Percentiles rank a stretch among this genome's conserved stretches.
Conservation (phyloP, 2,329 filamentous ascomycete genomes). For the Myrmaecium sp. region DNA sequence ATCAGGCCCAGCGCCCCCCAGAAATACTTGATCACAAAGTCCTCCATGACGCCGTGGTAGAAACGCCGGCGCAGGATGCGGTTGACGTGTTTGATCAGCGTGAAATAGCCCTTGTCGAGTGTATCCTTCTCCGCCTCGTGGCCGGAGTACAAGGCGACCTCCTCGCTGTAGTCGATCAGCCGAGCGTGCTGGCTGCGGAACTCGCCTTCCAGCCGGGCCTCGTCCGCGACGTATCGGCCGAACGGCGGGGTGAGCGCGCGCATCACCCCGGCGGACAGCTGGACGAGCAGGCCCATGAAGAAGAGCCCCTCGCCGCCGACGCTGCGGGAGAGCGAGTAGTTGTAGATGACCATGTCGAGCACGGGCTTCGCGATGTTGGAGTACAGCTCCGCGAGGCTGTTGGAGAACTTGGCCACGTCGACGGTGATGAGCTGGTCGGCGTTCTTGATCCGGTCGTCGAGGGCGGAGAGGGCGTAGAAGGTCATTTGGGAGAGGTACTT, state of each 20-base stretch:
- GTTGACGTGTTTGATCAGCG: slow-evolving; percentile 97
- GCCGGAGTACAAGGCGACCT: slow-evolving; percentile 80
- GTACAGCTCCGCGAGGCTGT: slow-evolving; percentile 85
- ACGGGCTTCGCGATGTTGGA: slow-evolving; percentile 91
- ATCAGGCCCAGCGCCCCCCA: slow-evolving; percentile 88
- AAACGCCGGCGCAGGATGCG: slow-evolving; percentile 77
- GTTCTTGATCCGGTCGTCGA: slow-evolving; percentile 97
- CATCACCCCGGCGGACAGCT: slow-evolving; percentile 86
- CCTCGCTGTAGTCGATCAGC: slow-evolving; percentile 89
- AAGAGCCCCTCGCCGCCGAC: slow-evolving; percentile 95
- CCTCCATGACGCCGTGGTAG: slow-evolving; percentile 98
- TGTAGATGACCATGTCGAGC: slow-evolving; percentile 93
- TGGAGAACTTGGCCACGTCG: slow-evolving; percentile 91
- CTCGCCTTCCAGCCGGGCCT: slow-evolving; percentile 84
- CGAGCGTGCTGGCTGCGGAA: slow-evolving; percentile 91
- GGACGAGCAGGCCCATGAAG: slow-evolving; percentile 86
- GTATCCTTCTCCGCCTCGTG: slow-evolving; percentile 93
- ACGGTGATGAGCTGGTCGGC: slow-evolving; percentile 94
- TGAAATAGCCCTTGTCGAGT: slow-evolving; percentile 96
- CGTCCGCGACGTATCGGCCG: slow-evolving; percentile 92
- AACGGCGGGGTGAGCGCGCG: slow-evolving; percentile 88
- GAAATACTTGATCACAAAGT: slow-evolving; percentile 98
- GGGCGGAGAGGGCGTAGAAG: slow-evolving; percentile 86
- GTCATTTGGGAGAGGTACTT: slow-evolving; percentile 95
- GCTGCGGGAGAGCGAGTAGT: slow-evolving; percentile 78